A percentile compares a stretch with the other conserved stretches of the same genome.
Evolutionary conservation across 1,139 yeast genomes (phyloP).

Genomic region (Sugiyamaella sp.): DNA sequence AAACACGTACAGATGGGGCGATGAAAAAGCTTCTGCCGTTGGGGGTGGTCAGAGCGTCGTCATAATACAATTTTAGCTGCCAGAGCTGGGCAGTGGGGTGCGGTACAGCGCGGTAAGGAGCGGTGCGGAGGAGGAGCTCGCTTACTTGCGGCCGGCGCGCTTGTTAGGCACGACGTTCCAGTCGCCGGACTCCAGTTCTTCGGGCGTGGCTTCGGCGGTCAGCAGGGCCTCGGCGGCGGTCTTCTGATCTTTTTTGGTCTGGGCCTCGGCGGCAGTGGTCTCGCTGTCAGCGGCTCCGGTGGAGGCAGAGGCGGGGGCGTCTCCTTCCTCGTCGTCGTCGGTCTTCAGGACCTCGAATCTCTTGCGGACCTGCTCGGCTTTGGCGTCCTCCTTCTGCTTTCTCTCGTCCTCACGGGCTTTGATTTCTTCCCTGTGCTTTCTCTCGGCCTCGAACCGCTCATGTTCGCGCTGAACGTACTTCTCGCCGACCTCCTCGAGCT

Average conservation of each 20-base stretch:
- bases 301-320: slow-evolving; percentile 27
- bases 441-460: slow-evolving; percentile 34
- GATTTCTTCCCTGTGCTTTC: slow-evolving; percentile 15
- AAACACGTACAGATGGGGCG: slow-evolving; percentile 5
- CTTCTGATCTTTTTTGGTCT: slow-evolving; percentile 32
- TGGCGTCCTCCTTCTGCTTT: slow-evolving; percentile 21
- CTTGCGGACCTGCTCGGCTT: slow-evolving; percentile 33
- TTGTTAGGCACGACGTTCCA: slow-evolving; percentile 59
- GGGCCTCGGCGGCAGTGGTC: slow-evolving; percentile 24
- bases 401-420: slow-evolving; percentile 23
- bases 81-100: too few relatives aligned
- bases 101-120: too few relatives aligned
- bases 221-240: slow-evolving; percentile 46
- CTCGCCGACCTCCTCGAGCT: slow-evolving; percentile 37
- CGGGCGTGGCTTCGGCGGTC: slow-evolving; percentile 45
- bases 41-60: too few relatives aligned
- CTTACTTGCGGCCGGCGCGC: slow-evolving; percentile 23
- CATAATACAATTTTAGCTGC: slow-evolving; percentile 9
- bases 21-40: background rate
- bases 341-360: slow-evolving; percentile 64
- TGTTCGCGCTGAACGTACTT: slow-evolving; percentile 36
- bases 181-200: slow-evolving; percentile 53
- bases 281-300: slow-evolving; percentile 25
- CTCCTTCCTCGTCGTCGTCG: slow-evolving; percentile 65
- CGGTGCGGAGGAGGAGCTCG: background rate